Evolutionary conservation across 1,284 basidiomycete species (phyloP), one percentile per base, ranked within the genome.

Genomic region (Microstroma glucosiphilum): DNA sequence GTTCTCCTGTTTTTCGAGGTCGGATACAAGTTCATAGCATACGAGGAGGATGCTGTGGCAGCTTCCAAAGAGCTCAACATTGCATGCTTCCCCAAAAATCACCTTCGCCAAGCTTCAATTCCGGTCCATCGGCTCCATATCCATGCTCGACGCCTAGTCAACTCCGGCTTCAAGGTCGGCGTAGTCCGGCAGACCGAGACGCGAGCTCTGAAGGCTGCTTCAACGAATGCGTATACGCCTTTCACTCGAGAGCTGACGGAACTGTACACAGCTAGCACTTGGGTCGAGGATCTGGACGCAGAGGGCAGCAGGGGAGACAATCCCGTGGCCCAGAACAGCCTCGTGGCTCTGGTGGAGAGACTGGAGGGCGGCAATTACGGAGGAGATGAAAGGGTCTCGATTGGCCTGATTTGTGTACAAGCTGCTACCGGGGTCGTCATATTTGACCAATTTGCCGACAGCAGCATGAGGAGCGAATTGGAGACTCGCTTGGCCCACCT

Each of bases 241-340:
- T 98, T 98, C 73, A 86, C 87, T 15, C 85, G 94, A 51, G 84
- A 88, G 71, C 78, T 97, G 2, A 89, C 88, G 0, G 85, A 88
- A 66, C 80, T 96, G 53, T 96, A 91, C 71, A 96, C 92, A 13
- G 86, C 90, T 23, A 86, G 90, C 48, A 96, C 92, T 87, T 93
- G 80, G 77, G 88, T 83, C 64, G 85, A 91, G 61, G 89, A 91
- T 61, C 62, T 58, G 51, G n/a, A 8, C 60, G 90, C 89, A 41
- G 89, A 86, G 85, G 49, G 72, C 91, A 11, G 85, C 85, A 89
- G 90, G 65, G 85, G 55, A 25, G 19, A 49, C 19, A 40, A 46
- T 9, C 62, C 62, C 2, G 41, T 4, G 60, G 56, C 23, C 40
- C 42, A 60, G 42, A 72, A 69, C 57, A 64, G 66, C 7, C 55